These are phyloP conservation scores for Boletus coccyginus DNA, from an alignment of 768 basidiomycete genomes.

Conservation along the genomic window DNA sequence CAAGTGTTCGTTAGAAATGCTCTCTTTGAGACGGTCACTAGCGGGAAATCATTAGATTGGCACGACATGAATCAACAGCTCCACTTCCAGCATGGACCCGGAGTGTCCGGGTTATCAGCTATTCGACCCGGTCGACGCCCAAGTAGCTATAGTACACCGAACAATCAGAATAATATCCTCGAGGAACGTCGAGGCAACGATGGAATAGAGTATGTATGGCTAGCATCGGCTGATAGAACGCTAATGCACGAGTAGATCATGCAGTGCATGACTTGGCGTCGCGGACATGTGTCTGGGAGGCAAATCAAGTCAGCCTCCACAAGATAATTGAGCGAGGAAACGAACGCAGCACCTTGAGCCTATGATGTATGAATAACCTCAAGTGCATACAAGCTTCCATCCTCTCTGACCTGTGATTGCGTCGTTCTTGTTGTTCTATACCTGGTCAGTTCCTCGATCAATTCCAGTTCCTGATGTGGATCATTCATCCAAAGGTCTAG, in stretches of 20 bases:
- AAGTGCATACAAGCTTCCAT: not conserved
- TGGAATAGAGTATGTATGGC: not conserved
- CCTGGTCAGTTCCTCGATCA: not conserved
- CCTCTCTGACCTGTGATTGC: not conserved
- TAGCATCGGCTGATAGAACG: not conserved
- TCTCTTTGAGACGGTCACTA: no score
- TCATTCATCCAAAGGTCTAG: not conserved
- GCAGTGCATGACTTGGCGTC: not conserved
- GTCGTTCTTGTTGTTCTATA: not conserved
- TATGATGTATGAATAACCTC: not conserved
- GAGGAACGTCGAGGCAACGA: not conserved
- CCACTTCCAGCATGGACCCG: no score
- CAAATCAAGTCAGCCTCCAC: not conserved
- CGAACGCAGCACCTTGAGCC: not conserved
- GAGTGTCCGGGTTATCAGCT: no score
- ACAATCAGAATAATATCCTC: not conserved
- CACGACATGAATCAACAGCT: no score
- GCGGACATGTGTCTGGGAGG: not conserved
- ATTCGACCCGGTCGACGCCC: not conserved
- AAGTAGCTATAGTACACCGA: not conserved
- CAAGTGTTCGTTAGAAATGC: no score
- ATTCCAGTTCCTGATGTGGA: not conserved
- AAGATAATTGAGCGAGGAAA: not conserved
- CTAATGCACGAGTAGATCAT: not conserved
- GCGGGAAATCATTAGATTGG: no score